phyloP scores from a whole-genome alignment of 1,139 yeast genomes.

The Yamadazyma atmosphaerica region DNA sequence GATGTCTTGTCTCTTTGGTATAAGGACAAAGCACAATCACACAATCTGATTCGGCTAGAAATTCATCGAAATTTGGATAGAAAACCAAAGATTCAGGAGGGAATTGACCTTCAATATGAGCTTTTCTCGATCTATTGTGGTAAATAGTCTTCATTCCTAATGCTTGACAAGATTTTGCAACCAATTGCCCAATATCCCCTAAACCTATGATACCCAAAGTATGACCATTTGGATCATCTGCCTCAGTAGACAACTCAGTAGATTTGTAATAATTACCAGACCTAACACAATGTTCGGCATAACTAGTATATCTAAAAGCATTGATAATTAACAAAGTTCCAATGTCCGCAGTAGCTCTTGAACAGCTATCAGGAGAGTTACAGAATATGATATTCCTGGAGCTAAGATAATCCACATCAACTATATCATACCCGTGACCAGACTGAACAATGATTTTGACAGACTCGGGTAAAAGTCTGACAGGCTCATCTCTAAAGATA shows the following conservation, averaged over 20 bases:
- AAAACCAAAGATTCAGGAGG: conserved; percentile 20
- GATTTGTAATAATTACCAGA: conserved; percentile 28
- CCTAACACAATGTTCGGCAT: conserved; percentile 34
- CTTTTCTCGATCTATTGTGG: conserved; percentile 27
- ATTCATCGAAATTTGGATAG: conserved; percentile 24
- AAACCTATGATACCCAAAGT: conserved; percentile 36
- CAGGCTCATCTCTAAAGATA: conserved; percentile 29
- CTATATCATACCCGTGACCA: conserved; percentile 41
- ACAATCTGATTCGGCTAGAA: conserved; percentile 31
- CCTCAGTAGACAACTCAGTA: conserved; percentile 20
- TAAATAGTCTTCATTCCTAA: conserved; percentile 36
- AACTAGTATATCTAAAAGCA: conserved; percentile 28
- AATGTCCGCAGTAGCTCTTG: conserved; percentile 38
- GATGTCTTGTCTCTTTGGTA: conserved; percentile 26
- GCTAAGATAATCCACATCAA: conserved; percentile 31
- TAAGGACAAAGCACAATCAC: conserved; percentile 35
- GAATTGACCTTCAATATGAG: conserved; percentile 19
- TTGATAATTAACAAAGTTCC: conserved; percentile 28
- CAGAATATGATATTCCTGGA: conserved; percentile 30
- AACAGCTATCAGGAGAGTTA: conserved; percentile 34
- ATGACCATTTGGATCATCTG: conserved; percentile 32
- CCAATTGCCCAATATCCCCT: conserved; percentile 36
- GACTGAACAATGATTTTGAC: conserved; percentile 24
- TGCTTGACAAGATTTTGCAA: conserved; percentile 30
- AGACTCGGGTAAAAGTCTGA: conserved; percentile 27